These are phyloP conservation scores for Ocimum tenuiflorum DNA, from an alignment of 257 asterid species.

Conservation along the genomic window DNA sequence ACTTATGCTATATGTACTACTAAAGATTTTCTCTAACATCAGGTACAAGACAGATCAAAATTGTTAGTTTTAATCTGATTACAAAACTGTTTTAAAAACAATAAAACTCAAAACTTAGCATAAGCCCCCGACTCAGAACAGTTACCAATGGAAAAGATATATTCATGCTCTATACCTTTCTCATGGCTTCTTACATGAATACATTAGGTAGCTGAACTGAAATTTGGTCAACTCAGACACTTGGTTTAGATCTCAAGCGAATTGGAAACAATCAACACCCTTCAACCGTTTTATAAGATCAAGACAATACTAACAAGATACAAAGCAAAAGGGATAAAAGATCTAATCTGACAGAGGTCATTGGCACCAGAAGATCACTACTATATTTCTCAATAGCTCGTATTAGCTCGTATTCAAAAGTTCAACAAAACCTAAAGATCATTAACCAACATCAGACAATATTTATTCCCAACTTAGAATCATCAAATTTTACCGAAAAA, in stretches of 20 bases:
- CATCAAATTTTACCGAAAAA: background rate
- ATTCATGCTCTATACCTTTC: background rate
- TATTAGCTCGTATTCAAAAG: background rate
- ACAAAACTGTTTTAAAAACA: background rate
- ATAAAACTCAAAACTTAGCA: too few relatives aligned
- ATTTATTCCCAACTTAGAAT: background rate
- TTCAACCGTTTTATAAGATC: constrained; percentile 1
- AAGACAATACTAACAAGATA: constrained; percentile 1
- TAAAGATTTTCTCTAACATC: background rate
- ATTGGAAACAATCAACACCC: background rate
- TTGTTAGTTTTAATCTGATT: background rate
- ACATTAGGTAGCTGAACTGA: background rate
- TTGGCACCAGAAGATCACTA: background rate
- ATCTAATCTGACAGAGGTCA: constrained; percentile 1
- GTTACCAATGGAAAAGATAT: background rate
- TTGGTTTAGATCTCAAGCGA: constrained; percentile 13
- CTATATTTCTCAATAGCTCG: background rate
- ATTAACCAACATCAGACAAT: background rate
- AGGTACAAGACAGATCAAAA: background rate
- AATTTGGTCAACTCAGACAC: background rate
- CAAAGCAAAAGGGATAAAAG: background rate
- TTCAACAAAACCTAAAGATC: background rate
- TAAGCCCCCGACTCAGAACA: too few relatives aligned
- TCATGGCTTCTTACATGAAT: background rate
- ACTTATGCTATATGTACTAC: background rate